A percentile compares a stretch with the other conserved stretches of the same genome.
These are phyloP conservation scores for Pseudopyricularia javanii DNA, from an alignment of 2,329 filamentous ascomycete species.

Conservation along the genomic window DNA sequence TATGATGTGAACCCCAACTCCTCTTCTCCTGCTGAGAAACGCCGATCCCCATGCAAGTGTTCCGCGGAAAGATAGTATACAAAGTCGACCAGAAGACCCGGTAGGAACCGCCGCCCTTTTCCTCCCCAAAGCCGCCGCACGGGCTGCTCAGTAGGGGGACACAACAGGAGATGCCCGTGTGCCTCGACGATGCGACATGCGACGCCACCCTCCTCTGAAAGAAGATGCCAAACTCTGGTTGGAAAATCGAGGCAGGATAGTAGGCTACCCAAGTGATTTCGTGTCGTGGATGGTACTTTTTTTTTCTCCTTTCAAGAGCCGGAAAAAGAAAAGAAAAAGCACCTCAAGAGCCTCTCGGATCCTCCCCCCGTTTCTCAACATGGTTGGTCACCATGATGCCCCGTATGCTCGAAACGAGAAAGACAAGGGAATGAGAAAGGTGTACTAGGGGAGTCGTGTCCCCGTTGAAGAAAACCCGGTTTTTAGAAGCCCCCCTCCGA, in stretches of 20 bases:
- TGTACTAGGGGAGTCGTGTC: neutral
- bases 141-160: no score
- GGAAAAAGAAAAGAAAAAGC: neutral
- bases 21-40: no score
- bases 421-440: neutral
- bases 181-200: no score
- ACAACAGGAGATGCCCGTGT: no score
- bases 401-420: neutral
- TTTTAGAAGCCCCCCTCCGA: neutral
- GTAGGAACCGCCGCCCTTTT: no score
- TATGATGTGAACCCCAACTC: no score
- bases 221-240: neutral
- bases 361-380: neutral
- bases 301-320: neutral
- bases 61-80: no score
- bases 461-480: neutral
- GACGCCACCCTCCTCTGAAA: no score
- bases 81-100: no score
- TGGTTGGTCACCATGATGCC: neutral
- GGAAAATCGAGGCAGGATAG: neutral
- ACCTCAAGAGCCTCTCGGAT: neutral
- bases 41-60: no score
- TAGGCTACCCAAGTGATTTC: neutral
- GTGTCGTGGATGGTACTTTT: neutral
- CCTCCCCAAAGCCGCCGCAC: no score